Conservation (phyloP, 2,329 filamentous ascomycete species). For the Colletotrichum magnum region DNA sequence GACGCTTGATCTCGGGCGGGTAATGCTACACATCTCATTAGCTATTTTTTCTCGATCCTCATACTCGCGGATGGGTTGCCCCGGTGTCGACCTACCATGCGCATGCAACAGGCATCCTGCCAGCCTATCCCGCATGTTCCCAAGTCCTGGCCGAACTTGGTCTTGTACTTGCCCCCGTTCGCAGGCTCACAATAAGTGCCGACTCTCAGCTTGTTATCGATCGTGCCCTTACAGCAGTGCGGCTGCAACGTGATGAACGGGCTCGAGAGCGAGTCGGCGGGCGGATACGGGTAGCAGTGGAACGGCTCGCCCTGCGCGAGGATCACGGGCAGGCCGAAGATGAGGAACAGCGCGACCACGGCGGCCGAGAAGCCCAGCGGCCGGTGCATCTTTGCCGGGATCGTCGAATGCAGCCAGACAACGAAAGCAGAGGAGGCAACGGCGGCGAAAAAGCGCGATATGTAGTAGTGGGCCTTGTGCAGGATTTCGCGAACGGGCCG, state of each 20-base stretch:
- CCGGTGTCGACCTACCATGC: slow-evolving; percentile 22
- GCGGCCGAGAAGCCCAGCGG: slow-evolving; percentile 32
- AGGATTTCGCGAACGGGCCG: slow-evolving; percentile 31
- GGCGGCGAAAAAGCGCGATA: neutral
- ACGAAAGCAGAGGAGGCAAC: slow-evolving; percentile 25
- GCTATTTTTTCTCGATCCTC: neutral
- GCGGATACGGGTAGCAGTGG: slow-evolving; percentile 39
- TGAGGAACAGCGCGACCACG: slow-evolving; percentile 17
- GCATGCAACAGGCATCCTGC: slow-evolving; percentile 40
- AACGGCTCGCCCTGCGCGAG: slow-evolving; percentile 37
- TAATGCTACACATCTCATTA: slow-evolving; percentile 32
- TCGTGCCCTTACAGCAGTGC: slow-evolving; percentile 34
- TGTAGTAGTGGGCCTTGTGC: slow-evolving; percentile 16
- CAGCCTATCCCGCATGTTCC: slow-evolving; percentile 37
- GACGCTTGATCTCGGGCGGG: slow-evolving; percentile 35
- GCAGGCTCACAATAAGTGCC: slow-evolving; percentile 32
- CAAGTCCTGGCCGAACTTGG: slow-evolving; percentile 39
- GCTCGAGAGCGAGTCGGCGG: slow-evolving; percentile 24
- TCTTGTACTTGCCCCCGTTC: slow-evolving; percentile 33
- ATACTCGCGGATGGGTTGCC: no score
- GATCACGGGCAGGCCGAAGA: slow-evolving; percentile 34
- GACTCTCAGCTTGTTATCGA: slow-evolving; percentile 34
- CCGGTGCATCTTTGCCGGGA: slow-evolving; percentile 36
- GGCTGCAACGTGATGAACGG: slow-evolving; percentile 35
- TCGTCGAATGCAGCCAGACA: slow-evolving; percentile 24